Conservation (phyloP, 2,329 filamentous ascomycete genomes). For the Penicillium paneum region DNA sequence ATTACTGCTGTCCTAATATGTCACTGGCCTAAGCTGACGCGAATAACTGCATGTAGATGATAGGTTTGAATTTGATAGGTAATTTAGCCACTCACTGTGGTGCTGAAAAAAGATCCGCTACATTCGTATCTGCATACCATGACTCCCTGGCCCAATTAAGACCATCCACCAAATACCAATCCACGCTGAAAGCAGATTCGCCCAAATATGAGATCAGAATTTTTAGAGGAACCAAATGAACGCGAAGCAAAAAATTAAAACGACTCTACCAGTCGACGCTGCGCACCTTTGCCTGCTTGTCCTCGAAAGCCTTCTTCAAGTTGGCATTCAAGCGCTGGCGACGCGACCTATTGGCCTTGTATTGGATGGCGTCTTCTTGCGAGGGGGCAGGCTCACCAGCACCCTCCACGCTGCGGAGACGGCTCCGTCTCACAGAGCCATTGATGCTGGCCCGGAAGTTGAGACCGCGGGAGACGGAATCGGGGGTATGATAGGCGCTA, state of each 20-base stretch:
- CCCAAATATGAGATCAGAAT: not conserved
- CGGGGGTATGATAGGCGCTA: conserved; percentile 42
- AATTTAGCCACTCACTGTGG: not conserved
- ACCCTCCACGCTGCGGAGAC: conserved; percentile 32
- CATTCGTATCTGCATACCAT: conserved; percentile 15
- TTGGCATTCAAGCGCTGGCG: conserved; percentile 35
- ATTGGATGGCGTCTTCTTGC: conserved; percentile 33
- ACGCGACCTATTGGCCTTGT: conserved; percentile 38
- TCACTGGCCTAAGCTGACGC: not conserved
- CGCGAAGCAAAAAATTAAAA: not conserved
- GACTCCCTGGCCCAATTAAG: conserved; percentile 8
- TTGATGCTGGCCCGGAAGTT: conserved; percentile 37
- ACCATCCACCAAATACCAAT: conserved; percentile 4
- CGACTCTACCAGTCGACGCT: conserved; percentile 28
- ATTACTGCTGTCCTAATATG: not conserved
- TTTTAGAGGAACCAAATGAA: not conserved
- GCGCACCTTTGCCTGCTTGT: conserved; percentile 35
- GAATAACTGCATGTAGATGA: not conserved
- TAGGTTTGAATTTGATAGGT: not conserved
- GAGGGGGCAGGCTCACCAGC: conserved; percentile 23
- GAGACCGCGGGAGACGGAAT: conserved; percentile 34
- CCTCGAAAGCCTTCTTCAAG: conserved; percentile 36
- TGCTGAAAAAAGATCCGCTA: conserved; percentile 5
- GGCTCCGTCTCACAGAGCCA: conserved; percentile 33
- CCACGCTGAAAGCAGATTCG: conserved; percentile 1